phyloP scores from a whole-genome alignment of 2,329 filamentous ascomycete species.

The Colletotrichum noveboracense region DNA sequence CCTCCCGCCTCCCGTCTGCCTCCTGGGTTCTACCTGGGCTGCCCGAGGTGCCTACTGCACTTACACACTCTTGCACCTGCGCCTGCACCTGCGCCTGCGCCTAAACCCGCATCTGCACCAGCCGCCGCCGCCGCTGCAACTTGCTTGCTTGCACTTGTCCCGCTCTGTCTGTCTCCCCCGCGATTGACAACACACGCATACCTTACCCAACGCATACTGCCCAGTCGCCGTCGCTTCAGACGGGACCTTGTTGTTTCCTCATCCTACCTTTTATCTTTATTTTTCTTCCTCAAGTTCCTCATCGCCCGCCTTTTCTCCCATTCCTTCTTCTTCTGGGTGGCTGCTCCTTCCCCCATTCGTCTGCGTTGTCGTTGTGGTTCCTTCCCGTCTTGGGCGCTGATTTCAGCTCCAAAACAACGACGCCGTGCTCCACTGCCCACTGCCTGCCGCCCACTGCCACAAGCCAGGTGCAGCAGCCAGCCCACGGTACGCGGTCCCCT shows the following conservation, averaged over 20 bases:
- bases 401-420: constrained; percentile 14
- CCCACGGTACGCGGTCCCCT: background rate
- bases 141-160: background rate
- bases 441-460: background rate
- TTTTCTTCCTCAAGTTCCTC: background rate
- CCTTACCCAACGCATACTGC: background rate
- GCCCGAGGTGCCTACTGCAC: background rate
- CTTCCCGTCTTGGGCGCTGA: background rate
- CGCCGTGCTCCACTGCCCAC: constrained; percentile 18
- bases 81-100: background rate
- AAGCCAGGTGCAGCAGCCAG: background rate
- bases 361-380: background rate
- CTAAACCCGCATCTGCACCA: background rate
- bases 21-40: background rate
- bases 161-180: background rate
- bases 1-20: background rate
- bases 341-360: background rate
- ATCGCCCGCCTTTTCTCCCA: background rate
- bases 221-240: background rate
- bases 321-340: background rate
- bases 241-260: background rate
- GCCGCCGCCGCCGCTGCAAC: background rate
- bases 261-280: background rate
- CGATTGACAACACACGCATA: background rate
- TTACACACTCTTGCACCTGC: background rate